Evolutionary conservation across 169 alveolate species (phyloP), one percentile per base, ranked within the genome.

Genomic region (Eimeria zaria): DNA sequence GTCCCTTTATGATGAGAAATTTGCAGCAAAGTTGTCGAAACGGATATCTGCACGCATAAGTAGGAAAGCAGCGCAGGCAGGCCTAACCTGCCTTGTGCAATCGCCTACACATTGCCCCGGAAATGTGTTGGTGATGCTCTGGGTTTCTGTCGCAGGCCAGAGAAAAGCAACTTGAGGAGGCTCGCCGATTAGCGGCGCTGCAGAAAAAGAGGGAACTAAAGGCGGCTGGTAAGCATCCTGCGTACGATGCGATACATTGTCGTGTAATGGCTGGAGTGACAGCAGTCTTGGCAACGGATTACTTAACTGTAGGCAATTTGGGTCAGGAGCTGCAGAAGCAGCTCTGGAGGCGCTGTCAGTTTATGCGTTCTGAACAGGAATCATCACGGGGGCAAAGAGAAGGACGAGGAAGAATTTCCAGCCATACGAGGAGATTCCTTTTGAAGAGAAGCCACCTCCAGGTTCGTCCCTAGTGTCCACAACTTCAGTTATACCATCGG

Each of bases 121-220:
- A 0, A 8, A 14, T 69, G 0, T 46, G 41, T 48, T 80, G 46
- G n/a, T 27, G 33, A 44, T 8, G n/a, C 11, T 36, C 8, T 30
- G 53, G n/a, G 55, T 0, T 41, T 22, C 51, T 99, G 97, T 97
- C 98, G 11, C 96, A 91, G 98, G 99, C 99, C 27, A 98, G 99
- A 81, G 99, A 99, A 97, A 99, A 99, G 97, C 99, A 98, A 96
- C 98, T 99, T 83, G 99, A 99, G 94, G 99, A 99, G 97, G 99
- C 99, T 9, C 98, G 99, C 91, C 98, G 99, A 96, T 96, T 99
- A 90, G 99, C 99, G 30, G 95, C 98, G 60, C 97, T 99, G 46
- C 99, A 99, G 97, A 99, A 99, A 95, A 97, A 99, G 89, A 98
- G 99, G 97, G 99, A 99, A 97, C 97, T 99, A 88, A 99, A 99